Percentiles rank a stretch among this genome's conserved stretches.
phyloP scores from a whole-genome alignment of 495 filamentous ascomycete species.

The Pyrenopolyporus hunteri region DNA sequence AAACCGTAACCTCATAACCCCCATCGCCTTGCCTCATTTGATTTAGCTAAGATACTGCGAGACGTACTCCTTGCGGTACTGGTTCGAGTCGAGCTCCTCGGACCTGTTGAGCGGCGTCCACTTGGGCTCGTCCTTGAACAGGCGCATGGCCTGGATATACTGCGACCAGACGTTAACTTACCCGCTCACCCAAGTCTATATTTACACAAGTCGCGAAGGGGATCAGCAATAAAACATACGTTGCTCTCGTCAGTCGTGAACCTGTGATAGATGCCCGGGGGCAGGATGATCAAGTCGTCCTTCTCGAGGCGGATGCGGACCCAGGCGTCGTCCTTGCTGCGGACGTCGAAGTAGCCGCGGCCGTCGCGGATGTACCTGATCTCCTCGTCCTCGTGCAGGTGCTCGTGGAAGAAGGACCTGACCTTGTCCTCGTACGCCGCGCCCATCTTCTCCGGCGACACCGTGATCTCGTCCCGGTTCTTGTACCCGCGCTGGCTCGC shows the following conservation, averaged over 20 bases:
- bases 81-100: conserved; percentile 77
- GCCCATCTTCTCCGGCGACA: conserved; percentile 89
- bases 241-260: conserved; percentile 94
- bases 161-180: conserved; percentile 45
- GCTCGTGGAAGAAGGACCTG: conserved; percentile 90
- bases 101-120: conserved; percentile 94
- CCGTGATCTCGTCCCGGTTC: conserved; percentile 90
- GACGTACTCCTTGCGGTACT: conserved; percentile 77
- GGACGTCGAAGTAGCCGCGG: conserved; percentile 90
- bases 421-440: conserved; percentile 88
- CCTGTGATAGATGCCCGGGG: conserved; percentile 95
- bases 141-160: conserved; percentile 95
- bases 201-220: neutral
- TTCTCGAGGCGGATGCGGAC: conserved; percentile 80
- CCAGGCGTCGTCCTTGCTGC: conserved; percentile 76
- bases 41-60: conserved; percentile 43
- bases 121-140: conserved; percentile 98
- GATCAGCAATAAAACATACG: conserved; percentile 59
- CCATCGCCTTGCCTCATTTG: neutral
- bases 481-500: conserved; percentile 81
- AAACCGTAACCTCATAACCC: conserved; percentile 4
- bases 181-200: too few species aligned
- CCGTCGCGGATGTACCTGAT: conserved; percentile 96
- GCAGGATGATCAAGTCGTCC: conserved; percentile 79
- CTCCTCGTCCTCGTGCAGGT: conserved; percentile 98